Conservation (phyloP, 2,329 filamentous ascomycete species). For the Aspergillus pseudonomiae region DNA sequence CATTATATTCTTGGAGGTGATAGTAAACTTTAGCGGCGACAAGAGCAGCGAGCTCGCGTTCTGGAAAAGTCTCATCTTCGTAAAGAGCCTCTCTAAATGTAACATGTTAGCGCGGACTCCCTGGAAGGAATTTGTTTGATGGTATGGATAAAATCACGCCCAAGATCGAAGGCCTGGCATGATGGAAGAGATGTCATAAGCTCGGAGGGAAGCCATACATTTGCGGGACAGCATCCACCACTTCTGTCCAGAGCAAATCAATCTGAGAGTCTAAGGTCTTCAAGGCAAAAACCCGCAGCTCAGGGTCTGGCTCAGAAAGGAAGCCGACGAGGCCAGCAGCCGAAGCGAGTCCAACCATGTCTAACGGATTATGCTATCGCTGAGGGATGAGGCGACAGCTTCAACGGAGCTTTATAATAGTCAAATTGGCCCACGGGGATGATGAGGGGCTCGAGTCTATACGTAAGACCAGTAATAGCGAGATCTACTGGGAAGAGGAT, state of each 20-base stretch:
- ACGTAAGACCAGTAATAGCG: slow-evolving; percentile 24
- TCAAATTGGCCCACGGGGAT: slow-evolving; percentile 22
- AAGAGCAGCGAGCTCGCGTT: slow-evolving; percentile 90
- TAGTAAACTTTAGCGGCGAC: slow-evolving; percentile 99
- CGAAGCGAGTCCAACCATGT: slow-evolving; percentile 91
- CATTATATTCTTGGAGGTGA: slow-evolving; percentile 97
- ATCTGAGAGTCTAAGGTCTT: slow-evolving; percentile 96
- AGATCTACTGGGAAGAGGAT: slow-evolving; percentile 20
- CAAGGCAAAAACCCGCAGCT: slow-evolving; percentile 92
- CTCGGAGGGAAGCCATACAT: slow-evolving; percentile 66
- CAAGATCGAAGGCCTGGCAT: background rate
- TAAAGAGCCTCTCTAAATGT: slow-evolving; percentile 83
- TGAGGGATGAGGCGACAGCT: slow-evolving; percentile 37
- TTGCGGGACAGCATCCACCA: slow-evolving; percentile 86
- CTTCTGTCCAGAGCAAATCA: slow-evolving; percentile 96
- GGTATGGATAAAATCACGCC: background rate
- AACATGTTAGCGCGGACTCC: background rate
- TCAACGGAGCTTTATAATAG: slow-evolving; percentile 31
- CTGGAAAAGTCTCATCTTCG: slow-evolving; percentile 92
- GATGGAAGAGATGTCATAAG: background rate
- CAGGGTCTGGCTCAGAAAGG: slow-evolving; percentile 88
- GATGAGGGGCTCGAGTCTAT: slow-evolving; percentile 15
- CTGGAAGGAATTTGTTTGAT: slow-evolving; percentile 19
- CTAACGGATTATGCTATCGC: slow-evolving; percentile 33
- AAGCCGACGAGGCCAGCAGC: slow-evolving; percentile 95